Conservation (phyloP, 2,329 filamentous ascomycete genomes). For the Colletotrichum horii region DNA sequence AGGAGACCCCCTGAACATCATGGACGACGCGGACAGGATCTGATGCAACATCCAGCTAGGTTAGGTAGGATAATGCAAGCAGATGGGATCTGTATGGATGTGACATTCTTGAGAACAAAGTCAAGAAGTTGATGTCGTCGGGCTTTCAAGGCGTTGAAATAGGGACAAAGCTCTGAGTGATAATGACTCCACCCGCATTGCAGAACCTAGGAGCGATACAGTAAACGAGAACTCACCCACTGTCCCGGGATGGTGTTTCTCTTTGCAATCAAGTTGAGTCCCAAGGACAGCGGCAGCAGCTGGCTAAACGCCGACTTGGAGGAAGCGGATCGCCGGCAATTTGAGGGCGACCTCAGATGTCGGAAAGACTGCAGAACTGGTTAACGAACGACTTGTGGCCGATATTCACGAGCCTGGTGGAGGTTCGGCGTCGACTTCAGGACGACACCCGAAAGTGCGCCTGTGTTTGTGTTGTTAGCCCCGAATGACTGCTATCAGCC, state of each 20-base stretch:
- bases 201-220: too few species aligned
- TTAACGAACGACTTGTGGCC: too few species aligned
- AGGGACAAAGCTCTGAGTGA: not conserved
- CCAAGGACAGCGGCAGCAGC: not conserved
- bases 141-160: not conserved
- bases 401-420: too few species aligned
- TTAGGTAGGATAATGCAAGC: not conserved
- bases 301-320: not conserved
- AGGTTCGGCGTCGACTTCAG: too few species aligned
- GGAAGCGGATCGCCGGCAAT: too few species aligned
- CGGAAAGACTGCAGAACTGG: too few species aligned
- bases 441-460: too few species aligned
- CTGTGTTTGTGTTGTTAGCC: too few species aligned
- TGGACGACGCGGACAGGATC: not conserved
- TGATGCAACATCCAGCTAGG: not conserved
- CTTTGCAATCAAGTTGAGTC: not conserved
- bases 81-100: not conserved
- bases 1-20: not conserved
- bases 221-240: not conserved
- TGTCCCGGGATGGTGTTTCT: not conserved
- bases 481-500: too few species aligned
- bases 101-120: not conserved
- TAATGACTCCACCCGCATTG: too few species aligned
- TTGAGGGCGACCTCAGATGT: too few species aligned
- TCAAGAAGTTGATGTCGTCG: not conserved